Evolutionary conservation across 768 basidiomycete genomes (phyloP).

Genomic region (Cystofilobasidium capitatum): DNA sequence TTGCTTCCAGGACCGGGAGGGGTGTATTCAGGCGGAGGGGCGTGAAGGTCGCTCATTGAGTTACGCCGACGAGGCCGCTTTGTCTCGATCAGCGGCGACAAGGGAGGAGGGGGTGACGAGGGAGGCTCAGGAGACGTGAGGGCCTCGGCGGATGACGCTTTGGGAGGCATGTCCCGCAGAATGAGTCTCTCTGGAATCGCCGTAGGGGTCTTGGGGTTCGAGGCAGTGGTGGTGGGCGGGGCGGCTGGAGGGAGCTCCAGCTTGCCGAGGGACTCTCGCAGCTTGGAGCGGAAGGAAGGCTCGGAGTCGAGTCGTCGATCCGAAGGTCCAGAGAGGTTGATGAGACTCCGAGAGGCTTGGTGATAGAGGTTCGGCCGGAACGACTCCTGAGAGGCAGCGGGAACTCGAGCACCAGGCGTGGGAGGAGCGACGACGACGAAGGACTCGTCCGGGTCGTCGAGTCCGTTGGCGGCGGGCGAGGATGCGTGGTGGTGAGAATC

Average conservation of each 20-base stretch:
- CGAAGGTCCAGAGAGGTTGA: slow-evolving; percentile 27
- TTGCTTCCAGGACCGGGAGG: slow-evolving; percentile 38
- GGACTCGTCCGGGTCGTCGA: slow-evolving; percentile 30
- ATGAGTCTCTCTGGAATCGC: background rate
- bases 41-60: slow-evolving; percentile 40
- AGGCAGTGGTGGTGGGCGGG: slow-evolving; percentile 25
- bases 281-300: slow-evolving; percentile 23
- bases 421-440: slow-evolving; percentile 22
- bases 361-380: slow-evolving; percentile 30
- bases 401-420: slow-evolving; percentile 16
- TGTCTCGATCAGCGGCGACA: background rate
- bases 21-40: slow-evolving; percentile 40
- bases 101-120: slow-evolving; percentile 28
- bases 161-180: slow-evolving; percentile 12
- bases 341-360: slow-evolving; percentile 30
- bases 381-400: slow-evolving; percentile 13
- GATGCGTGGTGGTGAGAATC: background rate
- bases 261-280: slow-evolving; percentile 26
- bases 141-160: slow-evolving; percentile 1
- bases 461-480: background rate
- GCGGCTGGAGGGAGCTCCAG: slow-evolving; percentile 29
- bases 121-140: slow-evolving; percentile 5
- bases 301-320: slow-evolving; percentile 27
- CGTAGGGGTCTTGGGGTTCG: slow-evolving; percentile 1
- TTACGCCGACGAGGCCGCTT: slow-evolving; percentile 35